A percentile compares a stretch with the other conserved stretches of the same genome.
phyloP scores from a whole-genome alignment of 2,329 filamentous ascomycete genomes.

The Dothistroma septosporum region DNA sequence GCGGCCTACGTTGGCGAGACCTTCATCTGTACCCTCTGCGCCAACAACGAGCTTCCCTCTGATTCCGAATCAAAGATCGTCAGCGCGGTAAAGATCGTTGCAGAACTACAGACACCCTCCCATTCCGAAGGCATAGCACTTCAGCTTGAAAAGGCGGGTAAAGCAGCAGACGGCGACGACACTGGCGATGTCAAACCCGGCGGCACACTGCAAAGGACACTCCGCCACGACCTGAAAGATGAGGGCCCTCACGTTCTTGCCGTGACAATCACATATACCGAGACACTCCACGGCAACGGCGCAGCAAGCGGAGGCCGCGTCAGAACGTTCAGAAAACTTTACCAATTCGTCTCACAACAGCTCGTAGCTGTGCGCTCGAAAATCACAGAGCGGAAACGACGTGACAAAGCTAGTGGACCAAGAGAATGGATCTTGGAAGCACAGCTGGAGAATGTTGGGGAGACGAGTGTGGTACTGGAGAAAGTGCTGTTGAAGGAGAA shows the following conservation, averaged over 20 bases:
- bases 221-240: conserved; percentile 85
- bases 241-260: conserved; percentile 91
- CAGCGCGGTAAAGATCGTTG: conserved; percentile 74
- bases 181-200: conserved; percentile 50
- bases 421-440: conserved; percentile 75
- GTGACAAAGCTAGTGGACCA: conserved; percentile 38
- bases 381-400: conserved; percentile 54
- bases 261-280: conserved; percentile 90
- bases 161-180: conserved; percentile 45
- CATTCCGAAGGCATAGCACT: conserved; percentile 60
- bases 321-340: conserved; percentile 87
- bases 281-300: conserved; percentile 53
- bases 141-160: conserved; percentile 39
- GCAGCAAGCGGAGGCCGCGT: conserved; percentile 58
- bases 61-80: conserved; percentile 50
- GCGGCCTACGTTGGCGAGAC: conserved; percentile 94
- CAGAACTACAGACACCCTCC: conserved; percentile 92
- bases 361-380: conserved; percentile 90
- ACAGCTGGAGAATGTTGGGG: conserved; percentile 90
- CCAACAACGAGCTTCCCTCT: conserved; percentile 71
- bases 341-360: conserved; percentile 91
- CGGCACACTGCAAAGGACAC: conserved; percentile 71
- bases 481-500: conserved; percentile 34
- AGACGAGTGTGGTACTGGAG: conserved; percentile 76
- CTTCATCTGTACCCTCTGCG: conserved; percentile 90